A percentile compares a stretch with the other conserved stretches of the same genome.
Conservation (phyloP, 2,329 filamentous ascomycete species). For the Phyllachora maydis region DNA sequence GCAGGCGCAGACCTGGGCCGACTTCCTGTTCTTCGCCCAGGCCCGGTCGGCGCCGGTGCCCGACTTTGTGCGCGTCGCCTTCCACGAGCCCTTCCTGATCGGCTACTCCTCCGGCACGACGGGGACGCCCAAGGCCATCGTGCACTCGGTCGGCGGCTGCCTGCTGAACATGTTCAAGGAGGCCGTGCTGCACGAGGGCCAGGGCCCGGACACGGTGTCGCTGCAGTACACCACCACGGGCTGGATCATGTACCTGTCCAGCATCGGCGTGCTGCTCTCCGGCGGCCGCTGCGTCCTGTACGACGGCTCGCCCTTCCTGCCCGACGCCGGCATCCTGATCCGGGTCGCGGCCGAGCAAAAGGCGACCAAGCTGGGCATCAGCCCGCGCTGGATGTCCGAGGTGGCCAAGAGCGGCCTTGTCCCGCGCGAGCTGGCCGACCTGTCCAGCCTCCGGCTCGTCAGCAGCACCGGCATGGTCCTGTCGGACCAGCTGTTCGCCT, state of each 20-base stretch:
- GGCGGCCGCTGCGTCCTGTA: conserved; percentile 51
- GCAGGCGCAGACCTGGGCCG: conserved; percentile 18
- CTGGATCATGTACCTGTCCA: conserved; percentile 74
- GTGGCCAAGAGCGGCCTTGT: conserved; percentile 40
- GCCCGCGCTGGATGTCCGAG: conserved; percentile 59
- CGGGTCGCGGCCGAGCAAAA: conserved; percentile 38
- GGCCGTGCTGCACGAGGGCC: conserved; percentile 23
- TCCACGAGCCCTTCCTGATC: conserved; percentile 57
- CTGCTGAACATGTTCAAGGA: conserved; percentile 39
- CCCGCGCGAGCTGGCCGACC: conserved; percentile 39
- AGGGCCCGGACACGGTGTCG: conserved; percentile 16
- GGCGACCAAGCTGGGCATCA: conserved; percentile 55
- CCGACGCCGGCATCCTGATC: conserved; percentile 42
- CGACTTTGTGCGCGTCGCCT: conserved; percentile 44
- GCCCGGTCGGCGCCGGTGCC: conserved; percentile 7
- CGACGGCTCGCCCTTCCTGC: conserved; percentile 63
- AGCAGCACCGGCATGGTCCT: conserved; percentile 68
- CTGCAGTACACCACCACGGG: conserved; percentile 47
- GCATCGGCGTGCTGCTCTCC: conserved; percentile 33
- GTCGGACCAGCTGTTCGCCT: conserved; percentile 56
- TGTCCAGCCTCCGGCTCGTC: conserved; percentile 39
- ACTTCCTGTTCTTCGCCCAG: conserved; percentile 17
- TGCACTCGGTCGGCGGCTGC: conserved; percentile 51
- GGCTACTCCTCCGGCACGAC: conserved; percentile 71
- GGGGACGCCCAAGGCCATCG: conserved; percentile 68